Evolutionary conservation across 164 flowering plant species (phyloP), one percentile per base, ranked within the genome.

Genomic region (Liriodendron chinense): DNA sequence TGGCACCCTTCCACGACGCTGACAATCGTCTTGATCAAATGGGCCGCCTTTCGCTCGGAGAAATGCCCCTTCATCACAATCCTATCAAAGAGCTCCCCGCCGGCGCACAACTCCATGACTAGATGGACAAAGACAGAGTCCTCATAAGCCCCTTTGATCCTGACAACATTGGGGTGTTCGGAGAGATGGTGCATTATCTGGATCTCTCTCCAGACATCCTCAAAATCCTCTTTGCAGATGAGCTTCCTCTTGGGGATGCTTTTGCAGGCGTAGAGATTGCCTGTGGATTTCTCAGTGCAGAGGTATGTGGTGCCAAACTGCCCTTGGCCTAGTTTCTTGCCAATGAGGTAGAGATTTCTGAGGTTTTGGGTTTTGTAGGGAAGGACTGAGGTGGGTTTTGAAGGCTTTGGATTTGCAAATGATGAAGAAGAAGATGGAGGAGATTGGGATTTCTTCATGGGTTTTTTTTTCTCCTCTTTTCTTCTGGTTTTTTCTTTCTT

Each of bases 111-210:
- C 84, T 94, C 98, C 98, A 94, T 94, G 5, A 94, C 97, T 76
- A 94, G 56, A 78, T 94, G 97, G 25, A 94, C 96, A 72, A 90
- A 91, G 59, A 92, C 83, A 26, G 84, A 57, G 69, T 94, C 98
- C 83, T 94, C 98, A 74, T 89, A 94, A 1, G 96, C 85, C 66
- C 91, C 98, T 62, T 87, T 83, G 77, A 94, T 94, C 72, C 85
- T 80, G 6, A 94, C 96, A 56, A 94, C 97, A 74, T 86, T 86
- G 5, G 87, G 89, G 70, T 92, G 94, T 80, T 87, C 98, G 0
- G 96, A 89, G 18, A 94, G 76, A 69, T 94, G 98, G 78, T 92
- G 98, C 98, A 94, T 94, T 84, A 94, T 92, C 88, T 92, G 93
- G 82, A 94, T 92, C 90, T 94, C 98, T 74, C 98, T 76, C 91